Percentiles rank a stretch among this genome's conserved stretches.
Evolutionary conservation across 306 rosid genomes (phyloP).

Genomic region (Gastrolobium villosum): DNA sequence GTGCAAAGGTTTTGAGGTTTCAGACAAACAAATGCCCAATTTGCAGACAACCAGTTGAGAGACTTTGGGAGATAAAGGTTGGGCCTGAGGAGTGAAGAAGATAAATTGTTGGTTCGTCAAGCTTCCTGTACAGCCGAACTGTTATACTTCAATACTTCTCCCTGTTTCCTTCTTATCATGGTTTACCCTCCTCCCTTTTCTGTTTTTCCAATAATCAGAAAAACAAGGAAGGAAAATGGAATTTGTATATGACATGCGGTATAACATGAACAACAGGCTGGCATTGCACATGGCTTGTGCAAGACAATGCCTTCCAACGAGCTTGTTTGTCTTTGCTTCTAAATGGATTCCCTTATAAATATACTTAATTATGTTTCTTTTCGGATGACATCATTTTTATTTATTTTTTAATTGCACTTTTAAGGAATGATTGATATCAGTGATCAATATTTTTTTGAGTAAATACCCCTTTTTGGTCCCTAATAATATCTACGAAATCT

Average conservation of each 20-base stretch:
- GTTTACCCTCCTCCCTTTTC: conserved; percentile 40
- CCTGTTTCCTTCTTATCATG: conserved; percentile 26
- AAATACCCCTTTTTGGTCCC: too few relatives aligned
- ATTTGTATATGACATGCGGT: conserved; percentile 40
- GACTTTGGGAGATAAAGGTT: conserved; percentile 86
- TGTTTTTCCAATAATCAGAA: conserved; percentile 37
- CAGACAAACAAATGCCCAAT: conserved; percentile 89
- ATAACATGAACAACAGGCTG: conserved; percentile 43
- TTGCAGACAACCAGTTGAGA: conserved; percentile 89
- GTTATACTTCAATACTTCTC: conserved; percentile 38
- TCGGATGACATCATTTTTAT: background rate
- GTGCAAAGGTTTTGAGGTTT: conserved; percentile 83
- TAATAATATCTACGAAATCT: too few relatives aligned
- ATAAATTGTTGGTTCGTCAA: background rate
- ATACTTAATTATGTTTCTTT: conserved; percentile 21
- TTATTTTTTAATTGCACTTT: background rate
- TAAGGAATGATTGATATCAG: background rate
- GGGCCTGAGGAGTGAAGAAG: conserved; percentile 66
- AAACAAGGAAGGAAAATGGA: conserved; percentile 33
- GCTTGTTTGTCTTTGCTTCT: conserved; percentile 30
- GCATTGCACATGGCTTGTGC: conserved; percentile 45
- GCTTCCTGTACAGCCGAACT: conserved; percentile 55
- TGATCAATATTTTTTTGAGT: background rate
- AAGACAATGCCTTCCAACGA: conserved; percentile 41
- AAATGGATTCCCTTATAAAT: conserved; percentile 42